These are phyloP conservation scores for Kregervanrija fluxuum DNA, from an alignment of 805 yeast genomes.

Conservation along the genomic window DNA sequence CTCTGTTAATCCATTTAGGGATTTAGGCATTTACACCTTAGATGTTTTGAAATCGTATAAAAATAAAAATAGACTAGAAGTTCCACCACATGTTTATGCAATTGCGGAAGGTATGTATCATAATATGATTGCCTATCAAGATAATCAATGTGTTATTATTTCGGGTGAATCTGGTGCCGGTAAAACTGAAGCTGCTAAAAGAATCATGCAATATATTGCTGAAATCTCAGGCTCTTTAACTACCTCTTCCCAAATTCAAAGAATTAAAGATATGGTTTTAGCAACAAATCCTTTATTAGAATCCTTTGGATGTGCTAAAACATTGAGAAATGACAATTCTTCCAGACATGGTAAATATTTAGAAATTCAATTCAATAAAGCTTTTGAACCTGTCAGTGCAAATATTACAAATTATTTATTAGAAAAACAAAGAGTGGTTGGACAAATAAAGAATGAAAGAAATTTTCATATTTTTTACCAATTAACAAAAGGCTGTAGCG, in stretches of 20 bases:
- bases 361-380: conserved; percentile 78
- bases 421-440: conserved; percentile 96
- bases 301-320: conserved; percentile 91
- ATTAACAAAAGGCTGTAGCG: conserved; percentile 85
- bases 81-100: conserved; percentile 97
- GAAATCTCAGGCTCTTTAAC: conserved; percentile 69
- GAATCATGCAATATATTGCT: conserved; percentile 95
- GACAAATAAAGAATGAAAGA: conserved; percentile 86
- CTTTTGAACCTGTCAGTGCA: conserved; percentile 88
- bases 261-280: conserved; percentile 92
- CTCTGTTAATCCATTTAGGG: conserved; percentile 94
- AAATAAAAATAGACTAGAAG: conserved; percentile 92
- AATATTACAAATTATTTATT: conserved; percentile 90
- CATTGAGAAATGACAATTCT: conserved; percentile 81
- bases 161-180: conserved; percentile 99
- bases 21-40: conserved; percentile 89
- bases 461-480: conserved; percentile 97
- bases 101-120: conserved; percentile 97
- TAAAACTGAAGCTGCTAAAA: conserved; percentile 95
- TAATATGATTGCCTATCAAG: conserved; percentile 88
- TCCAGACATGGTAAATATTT: conserved; percentile 91
- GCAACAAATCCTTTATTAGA: conserved; percentile 93
- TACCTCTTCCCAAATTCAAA: conserved; percentile 63
- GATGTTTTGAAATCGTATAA: conserved; percentile 67
- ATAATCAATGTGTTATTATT: conserved; percentile 94